A percentile compares a stretch with the other conserved stretches of the same genome.
Evolutionary conservation across 495 filamentous ascomycete genomes (phyloP).

Genomic region (Chaetomium tenue): DNA sequence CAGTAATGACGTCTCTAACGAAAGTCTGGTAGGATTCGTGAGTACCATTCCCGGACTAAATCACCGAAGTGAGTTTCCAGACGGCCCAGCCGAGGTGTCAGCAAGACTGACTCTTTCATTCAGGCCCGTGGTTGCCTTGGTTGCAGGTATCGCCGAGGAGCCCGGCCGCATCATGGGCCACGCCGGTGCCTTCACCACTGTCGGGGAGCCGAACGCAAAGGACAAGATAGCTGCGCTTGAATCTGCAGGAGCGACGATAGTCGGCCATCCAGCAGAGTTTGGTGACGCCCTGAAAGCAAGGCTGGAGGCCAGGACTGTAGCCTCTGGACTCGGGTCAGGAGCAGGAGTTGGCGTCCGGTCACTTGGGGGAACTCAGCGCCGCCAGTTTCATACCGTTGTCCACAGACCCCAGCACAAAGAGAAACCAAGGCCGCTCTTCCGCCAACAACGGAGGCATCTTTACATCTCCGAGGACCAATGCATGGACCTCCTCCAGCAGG

Average conservation of each 20-base stretch:
- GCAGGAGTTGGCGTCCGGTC: constrained; percentile 12
- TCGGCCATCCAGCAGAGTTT: constrained; percentile 79
- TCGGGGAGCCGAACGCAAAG: constrained; percentile 63
- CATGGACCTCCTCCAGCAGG: constrained; percentile 55
- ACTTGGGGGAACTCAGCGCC: constrained; percentile 26
- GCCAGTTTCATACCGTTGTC: constrained; percentile 53
- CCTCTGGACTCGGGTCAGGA: not conserved
- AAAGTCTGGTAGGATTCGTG: constrained; percentile 48
- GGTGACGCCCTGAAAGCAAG: constrained; percentile 64
- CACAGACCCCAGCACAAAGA: constrained; percentile 20
- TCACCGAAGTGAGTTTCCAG: constrained; percentile 61
- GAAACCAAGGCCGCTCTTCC: not conserved
- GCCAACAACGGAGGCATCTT: constrained; percentile 50
- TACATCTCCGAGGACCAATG: constrained; percentile 59
- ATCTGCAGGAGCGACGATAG: constrained; percentile 68
- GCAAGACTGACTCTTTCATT: not conserved
- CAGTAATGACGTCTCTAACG: not conserved
- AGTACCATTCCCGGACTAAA: constrained; percentile 57
- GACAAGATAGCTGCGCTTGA: constrained; percentile 68
- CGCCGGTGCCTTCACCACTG: constrained; percentile 72
- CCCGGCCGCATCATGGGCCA: constrained; percentile 82
- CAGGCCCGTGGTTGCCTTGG: constrained; percentile 76
- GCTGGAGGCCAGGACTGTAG: constrained; percentile 21
- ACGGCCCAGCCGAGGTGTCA: not conserved
- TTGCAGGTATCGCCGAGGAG: constrained; percentile 67